A percentile compares a stretch with the other conserved stretches of the same genome.
phyloP scores from a whole-genome alignment of 768 basidiomycete species.

The Basidioascus undulatus region DNA sequence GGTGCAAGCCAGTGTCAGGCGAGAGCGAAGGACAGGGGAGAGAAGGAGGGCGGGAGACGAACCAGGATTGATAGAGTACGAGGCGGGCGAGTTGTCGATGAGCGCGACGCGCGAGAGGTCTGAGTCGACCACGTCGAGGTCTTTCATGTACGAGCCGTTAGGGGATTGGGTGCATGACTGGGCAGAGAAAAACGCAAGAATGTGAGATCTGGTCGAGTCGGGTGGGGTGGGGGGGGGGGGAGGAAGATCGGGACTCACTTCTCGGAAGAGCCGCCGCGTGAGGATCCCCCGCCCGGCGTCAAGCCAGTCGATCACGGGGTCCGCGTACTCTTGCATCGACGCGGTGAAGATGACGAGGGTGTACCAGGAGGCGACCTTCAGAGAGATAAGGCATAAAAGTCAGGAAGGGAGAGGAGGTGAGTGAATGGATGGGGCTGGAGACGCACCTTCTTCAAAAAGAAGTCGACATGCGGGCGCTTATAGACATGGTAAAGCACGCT shows the following conservation, averaged over 20 bases:
- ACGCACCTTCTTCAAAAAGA: conserved; percentile 61
- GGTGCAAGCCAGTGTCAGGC: too few relatives aligned
- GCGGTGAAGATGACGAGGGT: conserved; percentile 97
- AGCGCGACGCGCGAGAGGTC: conserved; percentile 86
- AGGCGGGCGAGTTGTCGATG: conserved; percentile 84
- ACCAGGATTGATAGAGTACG: conserved; percentile 86
- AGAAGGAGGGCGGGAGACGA: conserved; percentile 10
- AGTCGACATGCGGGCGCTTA: conserved; percentile 93
- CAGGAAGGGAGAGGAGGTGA: not conserved
- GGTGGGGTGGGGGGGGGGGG: not conserved
- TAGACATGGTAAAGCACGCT: conserved; percentile 93
- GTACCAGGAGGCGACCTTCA: conserved; percentile 88
- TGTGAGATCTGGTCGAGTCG: conserved; percentile 1
- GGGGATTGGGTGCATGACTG: conserved; percentile 80
- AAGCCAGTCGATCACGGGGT: conserved; percentile 98
- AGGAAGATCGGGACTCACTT: conserved; percentile 24
- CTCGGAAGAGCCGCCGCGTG: conserved; percentile 67
- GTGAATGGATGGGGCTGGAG: not conserved
- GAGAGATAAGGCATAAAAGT: not conserved
- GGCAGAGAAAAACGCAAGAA: not conserved
- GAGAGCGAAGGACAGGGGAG: not conserved
- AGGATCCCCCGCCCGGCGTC: conserved; percentile 85
- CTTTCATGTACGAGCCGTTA: conserved; percentile 87
- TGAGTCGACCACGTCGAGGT: conserved; percentile 59
- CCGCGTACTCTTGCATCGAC: conserved; percentile 97